A percentile compares a stretch with the other conserved stretches of the same genome.
phyloP scores from a whole-genome alignment of 768 basidiomycete genomes.

The Termitomyces sp. region DNA sequence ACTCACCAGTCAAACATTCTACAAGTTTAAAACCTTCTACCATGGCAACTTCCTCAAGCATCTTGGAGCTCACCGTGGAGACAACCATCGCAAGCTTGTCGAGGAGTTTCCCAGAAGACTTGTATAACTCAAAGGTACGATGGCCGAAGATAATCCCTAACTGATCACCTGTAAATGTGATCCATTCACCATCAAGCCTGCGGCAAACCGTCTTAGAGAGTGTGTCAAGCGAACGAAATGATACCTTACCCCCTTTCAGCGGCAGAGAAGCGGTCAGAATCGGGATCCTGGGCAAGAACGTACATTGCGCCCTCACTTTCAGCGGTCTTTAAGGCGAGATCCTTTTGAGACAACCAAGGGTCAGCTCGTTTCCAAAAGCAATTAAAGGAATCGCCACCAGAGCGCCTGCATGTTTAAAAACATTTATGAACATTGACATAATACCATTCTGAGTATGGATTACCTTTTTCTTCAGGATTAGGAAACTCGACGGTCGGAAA shows the following conservation, averaged over 20 bases:
- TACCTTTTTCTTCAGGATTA: constrained; percentile 89
- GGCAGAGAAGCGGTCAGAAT: constrained; percentile 78
- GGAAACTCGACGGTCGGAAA: constrained; percentile 85
- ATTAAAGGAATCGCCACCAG: constrained; percentile 28
- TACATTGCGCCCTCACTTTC: constrained; percentile 46
- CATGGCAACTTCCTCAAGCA: constrained; percentile 74
- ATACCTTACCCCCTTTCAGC: constrained; percentile 57
- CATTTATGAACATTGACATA: not conserved
- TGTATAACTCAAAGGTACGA: constrained; percentile 36
- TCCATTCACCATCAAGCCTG: constrained; percentile 53
- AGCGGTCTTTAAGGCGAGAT: constrained; percentile 66
- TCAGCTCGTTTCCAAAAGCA: not conserved
- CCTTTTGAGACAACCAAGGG: constrained; percentile 33
- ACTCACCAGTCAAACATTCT: constrained; percentile 77
- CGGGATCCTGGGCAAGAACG: constrained; percentile 87
- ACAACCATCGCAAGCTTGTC: constrained; percentile 80
- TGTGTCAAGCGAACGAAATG: not conserved
- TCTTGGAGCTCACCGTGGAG: constrained; percentile 88
- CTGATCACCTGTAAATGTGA: constrained; percentile 80
- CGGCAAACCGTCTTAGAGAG: constrained; percentile 18
- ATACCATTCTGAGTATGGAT: not conserved
- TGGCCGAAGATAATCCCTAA: constrained; percentile 53
- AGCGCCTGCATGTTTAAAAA: constrained; percentile 31
- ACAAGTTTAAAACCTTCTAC: constrained; percentile 78
- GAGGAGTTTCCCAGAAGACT: constrained; percentile 34